A percentile compares a stretch with the other conserved stretches of the same genome.
These are phyloP conservation scores for Musa itinerans DNA, from an alignment of 176 grass and related monocot species.

Conservation along the genomic window DNA sequence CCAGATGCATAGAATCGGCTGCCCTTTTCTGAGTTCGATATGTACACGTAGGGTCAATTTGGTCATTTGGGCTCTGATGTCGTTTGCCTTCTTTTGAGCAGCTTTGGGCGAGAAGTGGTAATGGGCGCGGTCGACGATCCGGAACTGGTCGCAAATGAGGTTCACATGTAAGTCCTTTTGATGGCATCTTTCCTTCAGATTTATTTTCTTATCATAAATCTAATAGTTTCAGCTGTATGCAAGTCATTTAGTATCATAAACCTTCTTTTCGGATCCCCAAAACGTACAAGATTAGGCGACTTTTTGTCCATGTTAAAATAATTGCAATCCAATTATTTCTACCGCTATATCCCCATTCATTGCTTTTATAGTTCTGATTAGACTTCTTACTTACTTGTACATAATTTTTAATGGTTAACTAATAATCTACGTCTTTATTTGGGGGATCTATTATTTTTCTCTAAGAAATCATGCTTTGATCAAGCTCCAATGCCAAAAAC, in stretches of 20 bases:
- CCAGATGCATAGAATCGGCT: not conserved
- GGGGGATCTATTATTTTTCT: too few relatives aligned
- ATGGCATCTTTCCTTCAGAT: not conserved
- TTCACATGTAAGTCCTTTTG: constrained; percentile 6
- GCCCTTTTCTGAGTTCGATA: not conserved
- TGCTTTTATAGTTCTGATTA: not conserved
- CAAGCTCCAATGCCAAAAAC: not conserved
- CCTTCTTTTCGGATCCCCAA: not conserved
- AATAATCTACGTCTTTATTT: too few relatives aligned
- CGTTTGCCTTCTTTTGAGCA: not conserved
- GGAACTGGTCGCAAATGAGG: constrained; percentile 14
- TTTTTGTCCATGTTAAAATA: not conserved
- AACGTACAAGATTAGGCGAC: not conserved
- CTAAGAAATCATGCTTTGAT: too few relatives aligned
- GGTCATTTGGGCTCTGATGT: not conserved
- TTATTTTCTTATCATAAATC: not conserved
- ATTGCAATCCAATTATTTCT: not conserved
- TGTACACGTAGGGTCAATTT: not conserved
- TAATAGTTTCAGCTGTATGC: too few relatives aligned
- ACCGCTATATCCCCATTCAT: not conserved
- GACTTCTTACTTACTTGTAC: too few relatives aligned
- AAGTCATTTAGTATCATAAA: not conserved
- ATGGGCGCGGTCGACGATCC: constrained; percentile 24
- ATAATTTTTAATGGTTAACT: too few relatives aligned
- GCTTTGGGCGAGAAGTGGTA: not conserved